Evolutionary conservation across 257 asterid species (phyloP).

Genomic region (Fraxinus excelsior): DNA sequence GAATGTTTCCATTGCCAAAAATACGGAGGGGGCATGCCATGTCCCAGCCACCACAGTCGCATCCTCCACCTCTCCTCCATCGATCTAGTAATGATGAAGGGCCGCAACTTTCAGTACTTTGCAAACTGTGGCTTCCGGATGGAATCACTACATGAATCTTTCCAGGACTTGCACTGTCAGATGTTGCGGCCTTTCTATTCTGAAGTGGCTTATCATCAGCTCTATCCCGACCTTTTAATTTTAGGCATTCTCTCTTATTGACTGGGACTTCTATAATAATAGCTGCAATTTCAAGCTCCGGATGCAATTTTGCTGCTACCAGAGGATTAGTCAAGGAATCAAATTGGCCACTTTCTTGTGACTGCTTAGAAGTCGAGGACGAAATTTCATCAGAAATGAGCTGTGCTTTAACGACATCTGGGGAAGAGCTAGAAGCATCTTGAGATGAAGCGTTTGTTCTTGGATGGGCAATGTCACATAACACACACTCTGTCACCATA

Average conservation of each 20-base stretch:
- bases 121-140: conserved; percentile 76
- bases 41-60: conserved; percentile 99
- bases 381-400: conserved; percentile 34
- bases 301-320: conserved; percentile 48
- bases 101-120: conserved; percentile 53
- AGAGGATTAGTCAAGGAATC: conserved; percentile 34
- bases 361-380: conserved; percentile 27
- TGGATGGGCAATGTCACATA: conserved; percentile 56
- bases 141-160: conserved; percentile 82
- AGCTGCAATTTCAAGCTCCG: conserved; percentile 77
- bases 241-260: conserved; percentile 72
- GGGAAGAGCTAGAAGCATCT: conserved; percentile 44
- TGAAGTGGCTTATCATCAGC: conserved; percentile 34
- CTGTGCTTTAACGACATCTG: conserved; percentile 38
- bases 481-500: conserved; percentile 76
- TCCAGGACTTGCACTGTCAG: conserved; percentile 29
- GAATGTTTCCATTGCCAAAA: conserved; percentile 46
- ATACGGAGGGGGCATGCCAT: conserved; percentile 82
- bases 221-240: conserved; percentile 47
- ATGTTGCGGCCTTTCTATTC: conserved; percentile 26
- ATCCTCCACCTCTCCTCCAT: conserved; percentile 92
- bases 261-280: conserved; percentile 65
- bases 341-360: conserved; percentile 22
- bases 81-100: conserved; percentile 83
- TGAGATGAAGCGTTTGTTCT: conserved; percentile 48